Conservation (phyloP, 177 flowering plant genomes). For the Vitis hybrid region DNA sequence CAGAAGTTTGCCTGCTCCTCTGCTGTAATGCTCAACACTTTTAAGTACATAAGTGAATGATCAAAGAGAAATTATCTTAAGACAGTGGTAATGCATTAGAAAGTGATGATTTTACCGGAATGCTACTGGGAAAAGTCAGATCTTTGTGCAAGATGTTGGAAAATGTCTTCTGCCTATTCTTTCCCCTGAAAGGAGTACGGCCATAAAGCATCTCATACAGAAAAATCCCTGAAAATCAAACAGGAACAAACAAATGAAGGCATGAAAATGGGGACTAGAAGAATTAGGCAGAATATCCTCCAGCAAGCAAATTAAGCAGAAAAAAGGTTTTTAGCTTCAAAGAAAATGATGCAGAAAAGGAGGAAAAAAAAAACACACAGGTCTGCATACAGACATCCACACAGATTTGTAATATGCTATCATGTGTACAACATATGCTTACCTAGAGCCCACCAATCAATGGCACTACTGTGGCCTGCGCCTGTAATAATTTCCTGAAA, state of each 20-base stretch:
- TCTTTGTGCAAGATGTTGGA: conserved; percentile 89
- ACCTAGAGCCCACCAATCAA: conserved; percentile 99
- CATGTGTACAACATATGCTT: conserved; percentile 22
- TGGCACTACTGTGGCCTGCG: conserved; percentile 87
- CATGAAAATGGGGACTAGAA: background rate
- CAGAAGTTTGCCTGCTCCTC: too few species aligned
- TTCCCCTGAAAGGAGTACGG: conserved; percentile 95
- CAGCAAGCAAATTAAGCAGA: background rate
- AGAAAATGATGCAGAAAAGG: background rate
- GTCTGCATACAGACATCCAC: background rate
- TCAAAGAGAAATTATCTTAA: too few species aligned
- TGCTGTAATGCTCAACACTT: too few species aligned
- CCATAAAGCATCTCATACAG: conserved; percentile 98
- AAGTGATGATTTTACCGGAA: conserved; percentile 50
- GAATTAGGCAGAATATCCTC: background rate
- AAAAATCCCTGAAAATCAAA: conserved; percentile 64
- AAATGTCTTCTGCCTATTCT: conserved; percentile 94
- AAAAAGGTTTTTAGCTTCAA: background rate
- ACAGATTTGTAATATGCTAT: background rate
- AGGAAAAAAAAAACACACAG: background rate
- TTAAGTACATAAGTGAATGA: too few species aligned
- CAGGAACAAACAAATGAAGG: conserved; percentile 3
- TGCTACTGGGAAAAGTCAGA: conserved; percentile 93
- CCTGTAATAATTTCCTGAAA: conserved; percentile 97
- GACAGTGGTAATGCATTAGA: too few species aligned